Base-by-base conservation (phyloP, 2,329 filamentous ascomycete species). In the Penicillium hesseltinei region DNA sequence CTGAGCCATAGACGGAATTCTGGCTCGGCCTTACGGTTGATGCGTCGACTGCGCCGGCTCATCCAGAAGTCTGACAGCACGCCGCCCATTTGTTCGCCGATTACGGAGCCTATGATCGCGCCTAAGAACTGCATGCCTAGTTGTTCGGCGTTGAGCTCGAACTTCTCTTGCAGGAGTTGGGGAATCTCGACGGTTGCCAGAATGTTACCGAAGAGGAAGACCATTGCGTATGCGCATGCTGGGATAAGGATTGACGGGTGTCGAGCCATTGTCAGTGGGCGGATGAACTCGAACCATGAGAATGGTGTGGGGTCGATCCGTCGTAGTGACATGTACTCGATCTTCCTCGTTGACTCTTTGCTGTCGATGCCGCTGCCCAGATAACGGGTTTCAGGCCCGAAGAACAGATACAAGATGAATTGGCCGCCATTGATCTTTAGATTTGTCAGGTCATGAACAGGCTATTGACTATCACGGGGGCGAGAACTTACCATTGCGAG, bases 71-170 rank as follows among this genome's bases (percentile, higher is more conserved):
- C 84, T 8, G 81, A 83, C 19, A 82, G 62, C 39, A 76, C 70
- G 3, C 84, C 84, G n/a, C 83, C 84, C 13, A 86, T 68, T 64
- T 85, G 84, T 70, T 88, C 85, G 21, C 85, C 85, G 5, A 86
- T 74, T 7, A 86, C 66, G 0, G 80, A 81, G 5, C 85, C 84
- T 35, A 87, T 77, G 51, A 88, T 84, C 21, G 85, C 71, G 13
- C 80, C 80, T 4, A 86, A 69, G 67, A 84, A 84, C 59, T 87
- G 84, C 5, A 87, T 75, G 0, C 84, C 84, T 13, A 86, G 73
- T 59, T 86, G 80, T 69, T 87, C 79, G 0, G 82, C 68, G 66
- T 84, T 82, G 71, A 87, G 78, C 4, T 76, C 78, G 56, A 84
- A 88, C 60, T 81, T 82, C 40, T 77, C 70, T 5, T 79, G 75